Conservation (phyloP, 139 green algal species). For the Coelastrella sp. region DNA sequence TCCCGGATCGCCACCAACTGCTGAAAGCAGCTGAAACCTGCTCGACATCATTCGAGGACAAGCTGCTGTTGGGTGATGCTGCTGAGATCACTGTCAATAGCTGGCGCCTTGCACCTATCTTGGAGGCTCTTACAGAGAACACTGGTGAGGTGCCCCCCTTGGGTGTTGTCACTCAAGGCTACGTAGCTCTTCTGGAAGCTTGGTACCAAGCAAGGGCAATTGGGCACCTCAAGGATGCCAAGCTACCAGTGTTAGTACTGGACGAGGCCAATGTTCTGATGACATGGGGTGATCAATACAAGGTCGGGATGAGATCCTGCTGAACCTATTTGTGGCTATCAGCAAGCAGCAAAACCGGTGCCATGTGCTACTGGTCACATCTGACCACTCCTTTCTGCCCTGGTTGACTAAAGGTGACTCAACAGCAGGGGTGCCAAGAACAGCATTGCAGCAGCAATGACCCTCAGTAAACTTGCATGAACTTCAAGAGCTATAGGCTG, state of each 20-base stretch:
- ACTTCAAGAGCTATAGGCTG: background rate
- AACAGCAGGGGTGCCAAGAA: background rate
- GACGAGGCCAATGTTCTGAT: constrained; percentile 21
- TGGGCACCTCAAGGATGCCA: constrained; percentile 18
- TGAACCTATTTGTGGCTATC: constrained; percentile 28
- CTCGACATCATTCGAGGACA: too few relatives aligned
- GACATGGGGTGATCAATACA: constrained; percentile 17
- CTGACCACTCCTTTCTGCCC: constrained; percentile 20
- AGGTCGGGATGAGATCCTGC: background rate
- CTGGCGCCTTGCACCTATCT: background rate
- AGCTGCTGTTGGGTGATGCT: background rate
- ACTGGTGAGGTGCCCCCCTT: background rate
- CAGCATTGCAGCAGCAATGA: too few relatives aligned
- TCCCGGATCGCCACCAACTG: too few relatives aligned
- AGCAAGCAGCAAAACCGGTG: background rate
- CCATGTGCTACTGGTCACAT: constrained; percentile 21
- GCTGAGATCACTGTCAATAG: background rate
- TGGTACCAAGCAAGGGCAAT: background rate
- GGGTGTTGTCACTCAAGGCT: background rate
- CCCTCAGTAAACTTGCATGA: background rate
- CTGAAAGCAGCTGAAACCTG: too few relatives aligned
- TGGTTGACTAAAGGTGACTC: constrained; percentile 7
- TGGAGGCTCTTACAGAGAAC: constrained; percentile 1
- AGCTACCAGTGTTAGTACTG: constrained; percentile 1
- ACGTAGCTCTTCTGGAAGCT: constrained; percentile 1